Evolutionary conservation across 441 rosid genomes (phyloP), one percentile per base, ranked within the genome.

Genomic region (Pelargonium myrrhifolium): DNA sequence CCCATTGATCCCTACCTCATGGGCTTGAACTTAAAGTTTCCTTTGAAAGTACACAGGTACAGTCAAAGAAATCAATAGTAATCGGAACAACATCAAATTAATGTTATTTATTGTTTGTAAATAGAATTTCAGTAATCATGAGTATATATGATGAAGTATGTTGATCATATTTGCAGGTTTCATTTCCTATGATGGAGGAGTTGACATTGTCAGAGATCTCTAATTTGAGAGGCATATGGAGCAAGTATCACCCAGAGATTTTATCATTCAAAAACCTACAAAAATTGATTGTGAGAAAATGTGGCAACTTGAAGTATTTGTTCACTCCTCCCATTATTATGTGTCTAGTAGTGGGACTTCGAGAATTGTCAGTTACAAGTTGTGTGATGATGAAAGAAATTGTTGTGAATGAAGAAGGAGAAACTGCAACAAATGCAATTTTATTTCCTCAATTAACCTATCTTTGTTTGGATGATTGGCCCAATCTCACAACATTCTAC

Each of bases 221-320:
- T 11, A 6, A 39, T 39, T 39, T 39, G 11, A 39, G 11, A 39
- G 43, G 8, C 8, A 39, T 39, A 39, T 39, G 43, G 43, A 11
- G 8, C 8, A 11, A 39, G n/a, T 74, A 78, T 64, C 67, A 69
- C 3, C 21, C 8, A 22, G 72, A 18, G 49, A 51, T 47, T 65
- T 59, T 74, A 10, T 55, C 53, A 1, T 78, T 76, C 42, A 56
- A 12, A 11, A 66, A 73, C 11, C 72, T 71, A 24, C 62, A 66
- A 15, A 18, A 31, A 45, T 40, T 71, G 53, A 53, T 0, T 3
- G 28, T 72, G 8, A 12, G 35, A 14, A 40, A 17, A 1, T 75
- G 78, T 65, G 15, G 45, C 1, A 56, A 51, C 15, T 45, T 72
- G 31, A 72, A 66, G 12, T 45, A 62, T 66, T 0, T 66, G 10